These are phyloP conservation scores for Eucalyptus sideroxylon DNA, from an alignment of 345 rosid species.

Conservation along the genomic window DNA sequence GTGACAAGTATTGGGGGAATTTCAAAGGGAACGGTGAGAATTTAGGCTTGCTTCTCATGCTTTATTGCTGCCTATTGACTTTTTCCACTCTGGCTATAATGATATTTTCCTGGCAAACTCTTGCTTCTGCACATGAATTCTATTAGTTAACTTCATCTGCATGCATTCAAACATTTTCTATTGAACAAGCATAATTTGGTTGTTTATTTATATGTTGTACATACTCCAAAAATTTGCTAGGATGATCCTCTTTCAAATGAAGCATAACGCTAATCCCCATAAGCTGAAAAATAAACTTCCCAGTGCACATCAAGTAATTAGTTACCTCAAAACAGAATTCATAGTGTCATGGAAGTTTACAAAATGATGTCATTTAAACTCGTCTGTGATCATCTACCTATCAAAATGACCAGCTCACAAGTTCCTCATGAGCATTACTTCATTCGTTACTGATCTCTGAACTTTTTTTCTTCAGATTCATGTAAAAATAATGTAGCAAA, in stretches of 20 bases:
- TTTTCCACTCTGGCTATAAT: background rate
- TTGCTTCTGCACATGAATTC: background rate
- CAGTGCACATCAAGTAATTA: background rate
- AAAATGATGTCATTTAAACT: background rate
- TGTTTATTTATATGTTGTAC: background rate
- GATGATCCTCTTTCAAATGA: background rate
- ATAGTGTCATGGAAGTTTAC: background rate
- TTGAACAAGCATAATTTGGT: background rate
- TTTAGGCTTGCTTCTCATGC: background rate
- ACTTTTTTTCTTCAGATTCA: conserved; percentile 22
- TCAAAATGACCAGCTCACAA: background rate
- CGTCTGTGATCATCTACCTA: background rate
- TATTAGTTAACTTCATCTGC: background rate
- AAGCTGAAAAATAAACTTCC: background rate
- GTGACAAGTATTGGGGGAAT: conserved; percentile 49
- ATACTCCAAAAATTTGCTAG: background rate
- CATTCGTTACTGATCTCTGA: background rate
- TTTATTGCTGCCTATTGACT: background rate
- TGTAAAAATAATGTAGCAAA: conserved; percentile 43
- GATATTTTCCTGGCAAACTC: background rate
- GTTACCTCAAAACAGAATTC: background rate
- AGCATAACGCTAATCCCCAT: background rate
- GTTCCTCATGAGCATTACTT: background rate
- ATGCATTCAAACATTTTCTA: background rate
- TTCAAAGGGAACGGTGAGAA: conserved; percentile 51